phyloP scores from a whole-genome alignment of 2,329 filamentous ascomycete species.

The Tolypocladium tundrense region DNA sequence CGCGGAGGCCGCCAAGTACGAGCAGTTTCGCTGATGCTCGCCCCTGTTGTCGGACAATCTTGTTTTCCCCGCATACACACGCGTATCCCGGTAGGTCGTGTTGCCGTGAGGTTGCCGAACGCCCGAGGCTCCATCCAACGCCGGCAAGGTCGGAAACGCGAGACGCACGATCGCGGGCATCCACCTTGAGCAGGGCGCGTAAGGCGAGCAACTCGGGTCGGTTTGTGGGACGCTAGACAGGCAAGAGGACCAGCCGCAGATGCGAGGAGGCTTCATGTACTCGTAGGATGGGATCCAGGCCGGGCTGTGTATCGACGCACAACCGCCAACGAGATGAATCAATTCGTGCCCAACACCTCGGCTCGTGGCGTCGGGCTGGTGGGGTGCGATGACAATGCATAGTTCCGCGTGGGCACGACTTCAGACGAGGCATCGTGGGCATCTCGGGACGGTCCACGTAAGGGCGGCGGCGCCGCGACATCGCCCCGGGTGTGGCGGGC shows the following conservation, averaged over 20 bases:
- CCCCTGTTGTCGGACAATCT: no score
- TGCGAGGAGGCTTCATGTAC: not conserved
- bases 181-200: not conserved
- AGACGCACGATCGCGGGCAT: not conserved
- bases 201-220: not conserved
- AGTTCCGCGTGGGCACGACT: not conserved
- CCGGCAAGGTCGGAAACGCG: not conserved
- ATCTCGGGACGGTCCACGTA: not conserved
- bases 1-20: slow-evolving; percentile 54
- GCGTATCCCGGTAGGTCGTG: not conserved
- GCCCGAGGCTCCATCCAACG: not conserved
- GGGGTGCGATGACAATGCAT: not conserved
- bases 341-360: not conserved
- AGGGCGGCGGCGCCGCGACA: not conserved
- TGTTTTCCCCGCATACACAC: not conserved
- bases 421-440: not conserved
- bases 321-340: not conserved
- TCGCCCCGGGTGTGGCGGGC: not conserved
- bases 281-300: not conserved
- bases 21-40: slow-evolving; percentile 32
- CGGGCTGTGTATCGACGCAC: not conserved
- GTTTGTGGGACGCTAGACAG: not conserved
- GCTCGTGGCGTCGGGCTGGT: not conserved
- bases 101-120: not conserved
- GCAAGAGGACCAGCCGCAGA: not conserved